Percentiles rank a stretch among this genome's conserved stretches.
These are phyloP conservation scores for Aspergillus niger DNA, from an alignment of 2,329 filamentous ascomycete species.

Conservation along the genomic window DNA sequence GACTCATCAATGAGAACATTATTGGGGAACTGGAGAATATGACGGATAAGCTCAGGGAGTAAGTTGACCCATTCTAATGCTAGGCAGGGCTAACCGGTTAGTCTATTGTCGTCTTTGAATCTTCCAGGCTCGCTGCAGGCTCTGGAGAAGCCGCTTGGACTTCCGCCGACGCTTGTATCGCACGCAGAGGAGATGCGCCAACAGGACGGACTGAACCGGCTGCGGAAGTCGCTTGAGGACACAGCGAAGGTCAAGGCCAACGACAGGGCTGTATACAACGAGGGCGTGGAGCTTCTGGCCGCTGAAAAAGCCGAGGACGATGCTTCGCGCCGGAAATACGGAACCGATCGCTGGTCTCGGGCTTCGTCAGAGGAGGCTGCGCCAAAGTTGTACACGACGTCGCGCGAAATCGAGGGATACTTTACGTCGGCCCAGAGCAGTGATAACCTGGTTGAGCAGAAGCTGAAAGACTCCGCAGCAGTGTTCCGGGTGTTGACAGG, in stretches of 20 bases:
- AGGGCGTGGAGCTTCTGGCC: slow-evolving; percentile 75
- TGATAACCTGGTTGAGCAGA: slow-evolving; percentile 72
- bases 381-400: slow-evolving; percentile 71
- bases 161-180: slow-evolving; percentile 80
- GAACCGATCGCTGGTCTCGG: slow-evolving; percentile 82
- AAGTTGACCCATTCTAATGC: slow-evolving; percentile 26
- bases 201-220: slow-evolving; percentile 76
- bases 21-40: slow-evolving; percentile 81
- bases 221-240: slow-evolving; percentile 80
- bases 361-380: slow-evolving; percentile 69
- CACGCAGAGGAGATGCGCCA: slow-evolving; percentile 94
- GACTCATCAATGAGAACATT: slow-evolving; percentile 85
- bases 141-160: slow-evolving; percentile 86
- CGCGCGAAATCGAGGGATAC: slow-evolving; percentile 81
- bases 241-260: slow-evolving; percentile 85
- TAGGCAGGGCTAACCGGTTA: slow-evolving; percentile 25
- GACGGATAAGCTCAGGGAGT: slow-evolving; percentile 75
- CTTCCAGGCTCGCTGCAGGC: slow-evolving; percentile 92
- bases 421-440: slow-evolving; percentile 70
- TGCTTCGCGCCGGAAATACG: slow-evolving; percentile 72
- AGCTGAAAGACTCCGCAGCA: slow-evolving; percentile 74
- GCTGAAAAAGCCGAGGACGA: slow-evolving; percentile 85
- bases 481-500: slow-evolving; percentile 76
- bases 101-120: slow-evolving; percentile 74
- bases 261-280: slow-evolving; percentile 76